Evolutionary conservation across 2,329 filamentous ascomycete species (phyloP).

Genomic region (Leptographium lundbergii): DNA sequence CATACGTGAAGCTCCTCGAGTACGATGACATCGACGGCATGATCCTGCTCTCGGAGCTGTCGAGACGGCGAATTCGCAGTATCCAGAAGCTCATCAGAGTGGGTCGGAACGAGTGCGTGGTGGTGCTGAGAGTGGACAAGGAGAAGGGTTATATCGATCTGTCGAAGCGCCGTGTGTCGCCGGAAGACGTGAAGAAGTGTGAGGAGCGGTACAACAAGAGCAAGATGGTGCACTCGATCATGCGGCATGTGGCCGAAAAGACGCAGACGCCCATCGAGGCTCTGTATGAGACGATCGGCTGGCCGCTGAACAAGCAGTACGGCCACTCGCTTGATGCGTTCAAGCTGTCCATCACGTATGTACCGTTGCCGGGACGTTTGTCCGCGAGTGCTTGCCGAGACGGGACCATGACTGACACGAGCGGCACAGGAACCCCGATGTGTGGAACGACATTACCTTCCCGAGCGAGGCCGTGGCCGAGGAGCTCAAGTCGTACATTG

Average conservation of each 20-base stretch:
- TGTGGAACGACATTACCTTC: conserved; percentile 90
- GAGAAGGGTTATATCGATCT: conserved; percentile 98
- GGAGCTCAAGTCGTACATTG: conserved; percentile 89
- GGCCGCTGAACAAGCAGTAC: conserved; percentile 96
- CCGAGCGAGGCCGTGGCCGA: conserved; percentile 73
- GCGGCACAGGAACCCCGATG: conserved; percentile 64
- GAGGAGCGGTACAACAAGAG: conserved; percentile 99
- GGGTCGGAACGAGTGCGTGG: conserved; percentile 95
- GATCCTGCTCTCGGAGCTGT: conserved; percentile 96
- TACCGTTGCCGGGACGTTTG: conserved; percentile 7
- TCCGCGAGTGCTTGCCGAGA: neutral
- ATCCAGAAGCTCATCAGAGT: conserved; percentile 99
- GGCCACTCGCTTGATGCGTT: conserved; percentile 96
- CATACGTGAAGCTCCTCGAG: conserved; percentile 97
- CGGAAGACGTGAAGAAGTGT: conserved; percentile 96
- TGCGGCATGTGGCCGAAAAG: conserved; percentile 98
- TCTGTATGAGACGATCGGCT: conserved; percentile 87
- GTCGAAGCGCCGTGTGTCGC: conserved; percentile 93
- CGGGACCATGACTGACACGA: conserved; percentile 4
- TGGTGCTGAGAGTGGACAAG: conserved; percentile 97
- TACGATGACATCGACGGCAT: conserved; percentile 99
- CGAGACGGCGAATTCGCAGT: conserved; percentile 91
- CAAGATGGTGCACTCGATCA: conserved; percentile 98
- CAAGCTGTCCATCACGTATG: conserved; percentile 95
- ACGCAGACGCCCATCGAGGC: conserved; percentile 87